phyloP scores from a whole-genome alignment of 78 protist genomes.

The Dictyostelium brefeldianum region DNA sequence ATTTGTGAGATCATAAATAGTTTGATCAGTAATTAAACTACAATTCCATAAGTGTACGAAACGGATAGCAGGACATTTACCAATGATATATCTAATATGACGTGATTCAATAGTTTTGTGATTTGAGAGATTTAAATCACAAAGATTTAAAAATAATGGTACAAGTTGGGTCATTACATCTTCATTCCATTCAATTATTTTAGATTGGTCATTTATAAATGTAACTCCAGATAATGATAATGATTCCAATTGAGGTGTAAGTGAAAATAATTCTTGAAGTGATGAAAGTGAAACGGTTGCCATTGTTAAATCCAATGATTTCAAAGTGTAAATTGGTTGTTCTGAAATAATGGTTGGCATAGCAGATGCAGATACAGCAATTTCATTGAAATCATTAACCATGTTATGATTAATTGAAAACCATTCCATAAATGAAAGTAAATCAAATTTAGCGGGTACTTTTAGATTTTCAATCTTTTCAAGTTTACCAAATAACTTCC shows the following conservation, averaged over 20 bases:
- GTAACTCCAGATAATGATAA: neutral
- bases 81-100: neutral
- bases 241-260: neutral
- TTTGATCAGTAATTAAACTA: conserved; percentile 1
- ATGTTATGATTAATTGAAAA: neutral
- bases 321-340: conserved; percentile 12
- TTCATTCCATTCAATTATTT: neutral
- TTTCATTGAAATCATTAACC: neutral
- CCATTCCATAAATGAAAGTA: conserved; percentile 23
- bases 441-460: neutral
- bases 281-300: neutral
- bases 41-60: conserved; percentile 19
- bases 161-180: neutral
- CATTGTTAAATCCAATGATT: conserved; percentile 16
- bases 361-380: too few relatives aligned
- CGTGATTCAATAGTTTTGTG: conserved; percentile 20
- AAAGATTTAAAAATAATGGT: conserved; percentile 4
- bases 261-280: neutral
- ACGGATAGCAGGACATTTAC: neutral
- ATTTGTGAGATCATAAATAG: neutral
- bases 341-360: neutral
- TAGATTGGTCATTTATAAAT: conserved; percentile 11
- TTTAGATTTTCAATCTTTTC: neutral
- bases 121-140: conserved; percentile 49
- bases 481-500: conserved; percentile 36